A percentile compares a stretch with the other conserved stretches of the same genome.
Evolutionary conservation across 768 basidiomycete species (phyloP).

Genomic region (Phanerochaete carnosa): DNA sequence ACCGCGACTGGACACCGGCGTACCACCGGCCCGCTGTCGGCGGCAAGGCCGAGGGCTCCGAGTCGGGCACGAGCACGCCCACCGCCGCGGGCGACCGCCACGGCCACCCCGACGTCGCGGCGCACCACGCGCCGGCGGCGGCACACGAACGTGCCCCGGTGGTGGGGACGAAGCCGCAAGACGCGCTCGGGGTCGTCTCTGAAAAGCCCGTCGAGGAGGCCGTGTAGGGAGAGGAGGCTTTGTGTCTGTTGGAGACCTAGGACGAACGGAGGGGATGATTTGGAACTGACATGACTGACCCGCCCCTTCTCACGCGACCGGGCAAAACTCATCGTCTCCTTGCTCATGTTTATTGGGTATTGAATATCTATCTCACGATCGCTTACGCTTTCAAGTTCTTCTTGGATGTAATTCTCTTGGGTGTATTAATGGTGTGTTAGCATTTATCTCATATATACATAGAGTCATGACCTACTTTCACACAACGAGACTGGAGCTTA

Average conservation of each 20-base stretch:
- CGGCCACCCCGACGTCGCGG: conserved; percentile 18
- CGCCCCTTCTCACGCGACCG: background rate
- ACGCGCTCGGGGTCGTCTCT: background rate
- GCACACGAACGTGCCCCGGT: background rate
- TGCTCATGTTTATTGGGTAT: conserved; percentile 5
- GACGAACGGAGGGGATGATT: background rate
- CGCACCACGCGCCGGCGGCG: background rate
- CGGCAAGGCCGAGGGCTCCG: background rate
- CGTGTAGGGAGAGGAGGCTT: background rate
- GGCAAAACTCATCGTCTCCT: background rate
- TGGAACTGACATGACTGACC: background rate
- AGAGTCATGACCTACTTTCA: background rate
- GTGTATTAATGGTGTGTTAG: background rate
- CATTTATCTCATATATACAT: background rate
- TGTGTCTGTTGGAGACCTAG: background rate
- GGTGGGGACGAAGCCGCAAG: background rate
- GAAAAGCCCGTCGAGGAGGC: conserved; percentile 1
- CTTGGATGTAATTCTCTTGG: background rate
- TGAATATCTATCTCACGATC: background rate
- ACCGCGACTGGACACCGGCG: conserved; percentile 48
- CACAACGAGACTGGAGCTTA: background rate
- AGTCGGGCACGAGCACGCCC: conserved; percentile 9
- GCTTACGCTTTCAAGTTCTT: background rate
- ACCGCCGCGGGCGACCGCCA: conserved; percentile 30
- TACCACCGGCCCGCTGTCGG: conserved; percentile 10